Base-by-base conservation (phyloP, 306 rosid genomes). In the Acmispon strigosus region DNA sequence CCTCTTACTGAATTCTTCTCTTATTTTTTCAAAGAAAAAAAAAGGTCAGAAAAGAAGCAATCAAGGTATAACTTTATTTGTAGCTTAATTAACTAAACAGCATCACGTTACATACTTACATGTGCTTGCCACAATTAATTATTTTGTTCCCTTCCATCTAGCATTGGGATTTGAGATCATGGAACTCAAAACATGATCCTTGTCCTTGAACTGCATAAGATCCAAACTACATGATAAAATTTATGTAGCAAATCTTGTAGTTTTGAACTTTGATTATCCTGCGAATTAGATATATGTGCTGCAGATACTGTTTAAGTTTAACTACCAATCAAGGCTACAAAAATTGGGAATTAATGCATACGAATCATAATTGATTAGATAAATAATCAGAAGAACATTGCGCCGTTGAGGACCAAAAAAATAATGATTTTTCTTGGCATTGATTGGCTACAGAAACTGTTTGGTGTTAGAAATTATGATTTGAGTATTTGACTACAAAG, bases 121-220 rank as follows among this genome's bases (percentile, higher is more conserved):
- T 74, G 83, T 82, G 83, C 72, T 62, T 57, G 24, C 19, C 53
- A 3, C 24, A 69, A 77, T 80, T 61, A 62, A 53, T 80, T 73
- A 61, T 74, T 74, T 53, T 55, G 76, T 69, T 61, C 60, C 83
- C 68, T 41, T 39, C 43, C n/a, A 58, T 79, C 75, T 66, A 49
- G 41, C 79, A 58, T 50, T 50, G 24, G 50, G 60, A 79, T 73
- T 50, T 50, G 24, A 58, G 60, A 79, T 73, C 78, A 80, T 51
- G 71, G 76, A 69, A 68, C 72, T 68, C 58, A 61, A 22, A 78
- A 57, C 66, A 43, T 76, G 75, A 76, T 78, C 50, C 74, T 78
- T 82, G 83, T 77, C 85, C 74, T 77, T 51, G 45, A 78, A 44
- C 52, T 78, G 83, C 78, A 57, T 74, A 34, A 70, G 80, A 82